Percentiles rank a stretch among this genome's conserved stretches.
These are phyloP conservation scores for Penicillium sp. DNA, from an alignment of 2,329 filamentous ascomycete species.

Conservation along the genomic window DNA sequence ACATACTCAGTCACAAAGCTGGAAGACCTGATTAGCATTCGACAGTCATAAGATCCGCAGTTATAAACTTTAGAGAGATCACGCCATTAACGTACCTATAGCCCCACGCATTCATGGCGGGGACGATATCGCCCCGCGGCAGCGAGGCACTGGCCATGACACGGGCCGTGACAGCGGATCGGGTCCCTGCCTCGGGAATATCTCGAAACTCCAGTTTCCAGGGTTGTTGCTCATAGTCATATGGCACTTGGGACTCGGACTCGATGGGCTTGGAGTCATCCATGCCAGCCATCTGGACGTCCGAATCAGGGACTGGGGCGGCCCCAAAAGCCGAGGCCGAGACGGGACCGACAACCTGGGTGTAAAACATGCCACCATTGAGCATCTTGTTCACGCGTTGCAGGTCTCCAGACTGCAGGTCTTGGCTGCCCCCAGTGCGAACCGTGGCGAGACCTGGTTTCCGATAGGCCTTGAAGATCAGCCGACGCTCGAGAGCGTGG, in stretches of 20 bases:
- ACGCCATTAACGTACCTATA: conserved; percentile 48
- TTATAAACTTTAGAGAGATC: not conserved
- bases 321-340: conserved; percentile 36
- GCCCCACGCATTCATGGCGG: conserved; percentile 53
- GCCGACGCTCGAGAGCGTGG: conserved; percentile 53
- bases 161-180: conserved; percentile 55
- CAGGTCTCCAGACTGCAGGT: conserved; percentile 44
- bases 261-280: conserved; percentile 20
- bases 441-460: conserved; percentile 44
- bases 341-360: conserved; percentile 51
- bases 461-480: conserved; percentile 58
- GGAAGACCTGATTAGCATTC: conserved; percentile 9
- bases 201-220: conserved; percentile 52
- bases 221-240: conserved; percentile 38
- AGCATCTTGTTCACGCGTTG: conserved; percentile 49
- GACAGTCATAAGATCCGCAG: conserved; percentile 8
- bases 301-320: conserved; percentile 24
- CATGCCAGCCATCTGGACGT: conserved; percentile 36
- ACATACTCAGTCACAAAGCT: conserved; percentile 60
- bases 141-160: conserved; percentile 51
- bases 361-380: conserved; percentile 54
- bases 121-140: conserved; percentile 50
- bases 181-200: conserved; percentile 52
- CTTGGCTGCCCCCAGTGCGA: conserved; percentile 46
- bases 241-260: conserved; percentile 13